Percentiles rank a stretch among this genome's conserved stretches.
Evolutionary conservation across 495 filamentous ascomycete species (phyloP).

Genomic region (Hyaloscypha finlandica): DNA sequence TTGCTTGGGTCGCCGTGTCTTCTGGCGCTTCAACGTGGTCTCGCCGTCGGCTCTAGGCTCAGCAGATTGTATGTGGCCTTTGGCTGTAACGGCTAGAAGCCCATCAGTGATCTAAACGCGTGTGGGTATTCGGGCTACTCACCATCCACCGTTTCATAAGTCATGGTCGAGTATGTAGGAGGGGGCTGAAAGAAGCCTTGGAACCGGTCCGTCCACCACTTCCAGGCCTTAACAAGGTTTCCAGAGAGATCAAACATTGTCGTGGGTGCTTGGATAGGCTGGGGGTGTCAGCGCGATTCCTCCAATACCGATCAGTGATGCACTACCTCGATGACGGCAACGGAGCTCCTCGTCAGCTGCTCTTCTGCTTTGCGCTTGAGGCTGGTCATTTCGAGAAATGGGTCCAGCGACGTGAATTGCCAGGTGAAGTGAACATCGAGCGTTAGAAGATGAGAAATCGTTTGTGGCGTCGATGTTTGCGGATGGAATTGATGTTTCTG

Average conservation of each 20-base stretch:
- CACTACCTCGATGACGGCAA: conserved; percentile 15
- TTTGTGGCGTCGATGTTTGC: neutral
- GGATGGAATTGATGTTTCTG: neutral
- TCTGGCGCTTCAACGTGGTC: conserved; percentile 19
- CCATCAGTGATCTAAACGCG: conserved; percentile 1
- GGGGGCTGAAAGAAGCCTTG: neutral
- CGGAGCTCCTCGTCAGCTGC: conserved; percentile 17
- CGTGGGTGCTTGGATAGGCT: conserved; percentile 1
- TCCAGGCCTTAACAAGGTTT: neutral
- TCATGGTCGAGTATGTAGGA: conserved; percentile 14
- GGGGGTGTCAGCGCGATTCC: neutral
- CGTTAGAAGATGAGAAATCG: neutral
- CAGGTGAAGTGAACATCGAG: conserved; percentile 17
- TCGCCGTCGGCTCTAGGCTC: conserved; percentile 12
- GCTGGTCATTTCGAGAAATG: conserved; percentile 27
- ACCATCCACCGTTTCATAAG: conserved; percentile 12
- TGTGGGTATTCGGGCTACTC: neutral
- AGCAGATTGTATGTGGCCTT: conserved; percentile 16
- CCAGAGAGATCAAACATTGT: neutral
- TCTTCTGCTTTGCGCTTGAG: conserved; percentile 28
- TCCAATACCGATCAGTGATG: neutral
- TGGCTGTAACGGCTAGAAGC: conserved; percentile 8
- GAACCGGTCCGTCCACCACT: neutral
- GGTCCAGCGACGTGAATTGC: neutral
- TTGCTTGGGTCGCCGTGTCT: neutral